Evolutionary conservation across 2,329 filamentous ascomycete species (phyloP), one percentile per base, ranked within the genome.

Genomic region (Curvularia eragrostidis): DNA sequence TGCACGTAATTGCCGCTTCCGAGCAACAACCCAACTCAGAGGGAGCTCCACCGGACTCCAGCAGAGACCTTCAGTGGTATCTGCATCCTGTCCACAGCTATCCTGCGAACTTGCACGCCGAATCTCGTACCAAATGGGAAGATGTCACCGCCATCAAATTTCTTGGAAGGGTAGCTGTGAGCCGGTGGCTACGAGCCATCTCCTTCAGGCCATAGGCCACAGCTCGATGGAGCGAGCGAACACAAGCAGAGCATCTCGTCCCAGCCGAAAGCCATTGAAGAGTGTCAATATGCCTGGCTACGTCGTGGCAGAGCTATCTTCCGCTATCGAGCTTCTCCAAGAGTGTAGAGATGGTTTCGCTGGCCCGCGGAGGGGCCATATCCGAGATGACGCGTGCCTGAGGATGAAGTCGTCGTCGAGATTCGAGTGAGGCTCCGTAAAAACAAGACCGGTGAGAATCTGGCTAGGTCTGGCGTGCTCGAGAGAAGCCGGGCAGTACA

Each of bases 191-290:
- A 30, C 34, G 44, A 48, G 41, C 49, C 24, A 34, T 34, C 32
- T 23, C 36, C 36, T 18, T 21, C 32, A 36, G 47, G 34, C 44
- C 41, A 28, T 32, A 36, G 26, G 30, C 50, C 26, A 41, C 47
- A 41, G 41, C 52, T 48, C 52, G 47, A 34, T 26, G 34, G 19
- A 58, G 47, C 47, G 51, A 58, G 49, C 21, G 23, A 13, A 32
- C 23, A 55, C 21, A 12, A 18, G 34, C 21, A 41, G 41, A 51
- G 42, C 21, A 30, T 28, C 26, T 41, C 44, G 15, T 24, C 18
- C 34, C 32, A 15, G 21, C 15, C n/a, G 6, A 8, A 34, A 18
- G 47, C 10, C n/a, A 39, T 30, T 39, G 21, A 28, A 1, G 10
- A 28, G 47, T 7, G 1, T 39, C 15, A 6, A 26, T 21, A 26